A percentile compares a stretch with the other conserved stretches of the same genome.
These are phyloP conservation scores for Pythium periplocum DNA, from an alignment of 352 stramenopile species.

Conservation along the genomic window DNA sequence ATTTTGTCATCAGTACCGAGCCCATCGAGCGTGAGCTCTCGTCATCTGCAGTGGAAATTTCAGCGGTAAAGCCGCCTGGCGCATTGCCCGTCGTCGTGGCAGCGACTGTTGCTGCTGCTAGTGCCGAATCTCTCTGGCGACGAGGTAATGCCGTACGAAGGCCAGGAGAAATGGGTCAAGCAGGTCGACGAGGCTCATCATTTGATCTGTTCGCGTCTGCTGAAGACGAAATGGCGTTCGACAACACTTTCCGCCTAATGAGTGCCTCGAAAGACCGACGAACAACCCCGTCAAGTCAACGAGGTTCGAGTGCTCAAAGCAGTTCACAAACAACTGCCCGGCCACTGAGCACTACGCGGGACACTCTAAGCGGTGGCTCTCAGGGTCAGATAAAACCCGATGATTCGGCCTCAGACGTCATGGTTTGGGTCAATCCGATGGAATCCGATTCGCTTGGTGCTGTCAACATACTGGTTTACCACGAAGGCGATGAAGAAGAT, in stretches of 20 bases:
- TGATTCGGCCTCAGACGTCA: too few species aligned
- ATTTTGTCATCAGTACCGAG: constrained; percentile 10
- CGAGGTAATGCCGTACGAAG: constrained; percentile 21
- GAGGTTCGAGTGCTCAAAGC: not conserved
- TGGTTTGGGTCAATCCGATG: not conserved
- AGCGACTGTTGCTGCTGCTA: constrained; percentile 5
- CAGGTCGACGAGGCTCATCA: not conserved
- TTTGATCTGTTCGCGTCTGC: constrained; percentile 21
- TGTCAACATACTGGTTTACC: not conserved
- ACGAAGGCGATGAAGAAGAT: too few species aligned
- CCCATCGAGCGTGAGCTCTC: too few species aligned
- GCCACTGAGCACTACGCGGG: too few species aligned
- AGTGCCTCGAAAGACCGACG: constrained; percentile 21
- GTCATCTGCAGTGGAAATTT: not conserved
- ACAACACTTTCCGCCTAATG: constrained; percentile 26
- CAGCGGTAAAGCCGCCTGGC: not conserved
- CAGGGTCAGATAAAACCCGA: not conserved
- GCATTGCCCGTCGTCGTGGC: constrained; percentile 1
- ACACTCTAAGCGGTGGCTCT: too few species aligned
- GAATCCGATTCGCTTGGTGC: not conserved
- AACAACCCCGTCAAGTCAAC: constrained; percentile 1
- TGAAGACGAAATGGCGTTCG: constrained; percentile 28
- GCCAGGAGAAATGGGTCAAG: not conserved
- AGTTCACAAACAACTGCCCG: not conserved
- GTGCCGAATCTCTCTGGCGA: constrained; percentile 36